Percentiles rank a stretch among this genome's conserved stretches.
Evolutionary conservation across 108 stramenopile species (phyloP).

Genomic region (Skeletonema costatum): DNA sequence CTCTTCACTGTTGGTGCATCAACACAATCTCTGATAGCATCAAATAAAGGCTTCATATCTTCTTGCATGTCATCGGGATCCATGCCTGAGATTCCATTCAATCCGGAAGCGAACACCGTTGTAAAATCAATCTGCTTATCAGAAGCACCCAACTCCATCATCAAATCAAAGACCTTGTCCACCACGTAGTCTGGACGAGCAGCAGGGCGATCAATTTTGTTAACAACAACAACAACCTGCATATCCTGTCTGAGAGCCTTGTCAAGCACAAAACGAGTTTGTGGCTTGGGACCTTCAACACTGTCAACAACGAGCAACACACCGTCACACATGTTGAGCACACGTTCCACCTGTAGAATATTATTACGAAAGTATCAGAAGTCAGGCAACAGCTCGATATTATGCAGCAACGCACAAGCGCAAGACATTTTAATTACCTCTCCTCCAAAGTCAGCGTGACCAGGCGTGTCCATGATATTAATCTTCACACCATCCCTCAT

Average conservation of each 20-base stretch:
- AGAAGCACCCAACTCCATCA: constrained; percentile 94
- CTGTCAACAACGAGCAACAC: constrained; percentile 96
- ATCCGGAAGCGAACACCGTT: constrained; percentile 94
- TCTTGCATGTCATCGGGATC: constrained; percentile 77
- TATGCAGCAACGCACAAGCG: not conserved
- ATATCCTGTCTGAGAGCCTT: constrained; percentile 95
- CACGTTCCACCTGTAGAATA: constrained; percentile 74
- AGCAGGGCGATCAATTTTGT: constrained; percentile 98
- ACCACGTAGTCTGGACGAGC: constrained; percentile 97
- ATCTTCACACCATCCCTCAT: constrained; percentile 92
- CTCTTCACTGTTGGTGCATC: constrained; percentile 72
- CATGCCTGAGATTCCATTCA: constrained; percentile 89
- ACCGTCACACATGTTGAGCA: constrained; percentile 98
- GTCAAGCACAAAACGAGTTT: constrained; percentile 97
- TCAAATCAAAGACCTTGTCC: constrained; percentile 98
- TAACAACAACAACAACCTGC: constrained; percentile 96
- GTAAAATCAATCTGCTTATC: constrained; percentile 99
- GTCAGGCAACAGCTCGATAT: not conserved
- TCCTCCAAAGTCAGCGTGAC: constrained; percentile 99
- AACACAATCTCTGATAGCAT: constrained; percentile 78
- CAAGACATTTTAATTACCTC: constrained; percentile 54
- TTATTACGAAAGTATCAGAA: not conserved
- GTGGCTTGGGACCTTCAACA: constrained; percentile 98
- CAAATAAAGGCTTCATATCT: constrained; percentile 94
- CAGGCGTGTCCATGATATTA: constrained; percentile 99